Conservation (phyloP, 2,329 filamentous ascomycete genomes). For the Colletotrichum sp. region DNA sequence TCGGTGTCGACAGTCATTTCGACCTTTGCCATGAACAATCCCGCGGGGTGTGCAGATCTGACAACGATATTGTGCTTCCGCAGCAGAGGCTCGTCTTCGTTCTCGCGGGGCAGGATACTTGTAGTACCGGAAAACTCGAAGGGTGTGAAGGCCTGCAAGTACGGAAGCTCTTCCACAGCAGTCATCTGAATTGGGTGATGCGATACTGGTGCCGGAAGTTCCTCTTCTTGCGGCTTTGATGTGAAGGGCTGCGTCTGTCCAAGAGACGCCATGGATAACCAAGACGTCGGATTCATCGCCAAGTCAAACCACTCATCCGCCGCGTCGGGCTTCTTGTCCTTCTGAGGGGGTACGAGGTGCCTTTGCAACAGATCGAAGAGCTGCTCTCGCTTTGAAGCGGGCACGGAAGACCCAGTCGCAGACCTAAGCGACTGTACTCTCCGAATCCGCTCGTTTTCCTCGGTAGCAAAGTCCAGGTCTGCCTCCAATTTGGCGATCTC, state of each 20-base stretch:
- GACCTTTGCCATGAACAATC: constrained; percentile 63
- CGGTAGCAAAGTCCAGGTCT: constrained; percentile 62
- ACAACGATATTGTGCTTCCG: constrained; percentile 65
- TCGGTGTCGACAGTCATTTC: constrained; percentile 64
- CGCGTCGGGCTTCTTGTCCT: constrained; percentile 30
- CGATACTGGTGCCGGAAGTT: constrained; percentile 53
- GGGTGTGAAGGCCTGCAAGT: constrained; percentile 74
- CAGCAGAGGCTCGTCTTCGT: constrained; percentile 37
- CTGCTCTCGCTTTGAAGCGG: constrained; percentile 38
- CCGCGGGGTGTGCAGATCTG: constrained; percentile 47
- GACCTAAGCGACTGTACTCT: constrained; percentile 42
- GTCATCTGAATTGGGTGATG: constrained; percentile 70
- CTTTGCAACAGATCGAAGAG: constrained; percentile 47
- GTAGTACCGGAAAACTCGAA: constrained; percentile 65
- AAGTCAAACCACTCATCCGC: constrained; percentile 51
- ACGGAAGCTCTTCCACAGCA: constrained; percentile 69
- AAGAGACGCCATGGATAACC: constrained; percentile 55
- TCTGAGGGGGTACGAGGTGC: constrained; percentile 44
- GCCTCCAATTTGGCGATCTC: constrained; percentile 62
- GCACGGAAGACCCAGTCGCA: constrained; percentile 27
- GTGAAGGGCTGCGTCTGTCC: constrained; percentile 27
- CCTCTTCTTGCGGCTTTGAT: constrained; percentile 32
- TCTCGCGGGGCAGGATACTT: constrained; percentile 43
- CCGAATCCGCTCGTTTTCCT: constrained; percentile 63
- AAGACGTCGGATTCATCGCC: constrained; percentile 55